phyloP scores from a whole-genome alignment of 371 early-diverging fungal genomes.

The Mortierella sp. region DNA sequence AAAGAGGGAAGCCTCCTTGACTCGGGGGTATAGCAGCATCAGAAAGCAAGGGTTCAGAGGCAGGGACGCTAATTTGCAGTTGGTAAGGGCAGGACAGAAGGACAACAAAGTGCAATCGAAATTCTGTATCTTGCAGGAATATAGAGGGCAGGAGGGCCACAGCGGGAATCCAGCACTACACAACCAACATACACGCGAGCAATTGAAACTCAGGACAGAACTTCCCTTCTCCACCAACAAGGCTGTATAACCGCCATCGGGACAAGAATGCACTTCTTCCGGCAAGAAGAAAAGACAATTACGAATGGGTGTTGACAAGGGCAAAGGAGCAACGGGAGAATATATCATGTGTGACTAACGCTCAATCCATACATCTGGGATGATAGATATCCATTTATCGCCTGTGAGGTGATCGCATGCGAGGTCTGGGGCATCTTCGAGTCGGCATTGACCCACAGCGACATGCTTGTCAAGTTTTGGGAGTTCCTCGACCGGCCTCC shows the following conservation, averaged over 20 bases:
- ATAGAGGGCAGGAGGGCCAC: not conserved
- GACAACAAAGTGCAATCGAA: not conserved
- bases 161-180: not conserved
- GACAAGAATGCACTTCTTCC: not conserved
- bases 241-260: not conserved
- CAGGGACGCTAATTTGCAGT: not conserved
- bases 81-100: not conserved
- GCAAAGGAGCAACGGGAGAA: not conserved
- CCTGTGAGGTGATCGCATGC: slow-evolving; percentile 89
- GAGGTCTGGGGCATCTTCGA: slow-evolving; percentile 89
- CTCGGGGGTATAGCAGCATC: not conserved
- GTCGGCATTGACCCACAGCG: slow-evolving; percentile 72
- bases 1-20: not conserved
- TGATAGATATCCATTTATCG: slow-evolving; percentile 83
- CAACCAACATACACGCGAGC: slow-evolving; percentile 2
- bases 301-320: not conserved
- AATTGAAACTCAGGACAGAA: not conserved
- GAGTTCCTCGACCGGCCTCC: slow-evolving; percentile 81
- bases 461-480: slow-evolving; percentile 87
- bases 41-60: slow-evolving; percentile 7
- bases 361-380: not conserved
- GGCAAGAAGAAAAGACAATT: not conserved
- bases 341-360: not conserved
- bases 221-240: not conserved
- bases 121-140: not conserved